Evolutionary conservation across 345 rosid genomes (phyloP), one percentile per base, ranked within the genome.

Genomic region (Salix koriyanagi): DNA sequence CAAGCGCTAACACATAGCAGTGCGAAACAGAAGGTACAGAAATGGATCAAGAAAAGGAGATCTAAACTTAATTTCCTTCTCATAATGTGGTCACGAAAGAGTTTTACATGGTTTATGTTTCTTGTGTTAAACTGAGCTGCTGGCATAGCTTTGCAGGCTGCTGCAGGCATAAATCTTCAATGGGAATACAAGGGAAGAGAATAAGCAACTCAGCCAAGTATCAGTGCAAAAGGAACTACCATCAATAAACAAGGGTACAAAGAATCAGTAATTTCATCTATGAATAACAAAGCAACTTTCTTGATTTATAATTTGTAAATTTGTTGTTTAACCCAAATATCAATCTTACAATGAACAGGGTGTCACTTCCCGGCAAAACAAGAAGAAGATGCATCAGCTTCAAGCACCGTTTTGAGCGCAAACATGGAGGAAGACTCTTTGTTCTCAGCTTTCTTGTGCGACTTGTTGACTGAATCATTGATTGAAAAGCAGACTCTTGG

Each of bases 21-120:
- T 28, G 34, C 9, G 67, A 77, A 69, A 76, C 66, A 74, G 48
- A 62, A 80, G 87, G 87, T 87, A 79, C 72, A 66, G 13, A 67
- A 23, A 50, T n/a, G 7, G 15, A 15, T 60, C 16, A 32, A 32
- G 15, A 15, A 61, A 50, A 28, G 28, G 39, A n/a, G 30, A 6
- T 60, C 48, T 2, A 2, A 64, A 26, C 69, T 62, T 74, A 2
- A 74, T 65, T 48, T 66, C 41, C 12, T 65, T 32, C 30, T 11
- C 19, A 21, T 65, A 25, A 23, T 34, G 25, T 18, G 39, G 7
- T 11, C 62, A 74, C 62, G 5, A 30, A n/a, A 41, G 25, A 21
- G 8, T 54, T 54, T 54, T 21, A 54, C 61, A 19, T 54, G 42
- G 21, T 65, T 72, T n/a, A 34, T 71, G 15, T 39, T 25, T n/a